Evolutionary conservation across 2,329 filamentous ascomycete species (phyloP), one percentile per base, ranked within the genome.

Genomic region (Fusarium setosum): DNA sequence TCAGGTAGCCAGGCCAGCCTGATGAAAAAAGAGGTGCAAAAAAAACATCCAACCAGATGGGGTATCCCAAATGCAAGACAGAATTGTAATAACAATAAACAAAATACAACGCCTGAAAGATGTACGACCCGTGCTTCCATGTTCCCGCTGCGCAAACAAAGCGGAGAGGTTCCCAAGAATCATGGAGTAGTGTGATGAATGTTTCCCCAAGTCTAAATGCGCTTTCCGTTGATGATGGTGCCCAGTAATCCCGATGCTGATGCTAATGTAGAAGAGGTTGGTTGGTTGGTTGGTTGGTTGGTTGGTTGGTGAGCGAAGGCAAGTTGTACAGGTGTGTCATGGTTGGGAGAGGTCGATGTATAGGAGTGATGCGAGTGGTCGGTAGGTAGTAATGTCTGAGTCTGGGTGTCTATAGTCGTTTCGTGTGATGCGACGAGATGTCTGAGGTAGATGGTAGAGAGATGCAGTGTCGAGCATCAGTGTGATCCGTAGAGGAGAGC

Each of bases 51-150:
- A 67, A 68, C 45, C 63, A 51, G 15, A 50, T 66, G 35, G 66
- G 67, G 69, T 72, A 72, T 72, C 60, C 69, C 69, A 59, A 57
- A 67, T 71, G 56, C 65, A 67, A 48, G 40, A 48, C 24, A 40
- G 32, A 53, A 12, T 35, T n/a, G 53, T 40, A 13, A 45, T 29
- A 21, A 17, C n/a, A 50, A 41, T 40, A 58, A 48, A 54, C 20
- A 61, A 47, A 56, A 67, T 60, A 59, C 54, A 70, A 71, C 66
- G 68, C 66, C 68, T 50, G 18, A 59, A 61, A 48, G 37, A 45
- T 59, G 51, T 66, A 40, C 40, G 52, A 32, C 32, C 45, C 23
- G 17, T 12, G 31, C 47, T 15, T 59, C 44, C 35, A 34, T 62
- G 44, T 26, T 41, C 42, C 52, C 29, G 35, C 29, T 29, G 38